Evolutionary conservation across 805 yeast species (phyloP), one percentile per base, ranked within the genome.

Genomic region (Wickerhamiella bombiphila): DNA sequence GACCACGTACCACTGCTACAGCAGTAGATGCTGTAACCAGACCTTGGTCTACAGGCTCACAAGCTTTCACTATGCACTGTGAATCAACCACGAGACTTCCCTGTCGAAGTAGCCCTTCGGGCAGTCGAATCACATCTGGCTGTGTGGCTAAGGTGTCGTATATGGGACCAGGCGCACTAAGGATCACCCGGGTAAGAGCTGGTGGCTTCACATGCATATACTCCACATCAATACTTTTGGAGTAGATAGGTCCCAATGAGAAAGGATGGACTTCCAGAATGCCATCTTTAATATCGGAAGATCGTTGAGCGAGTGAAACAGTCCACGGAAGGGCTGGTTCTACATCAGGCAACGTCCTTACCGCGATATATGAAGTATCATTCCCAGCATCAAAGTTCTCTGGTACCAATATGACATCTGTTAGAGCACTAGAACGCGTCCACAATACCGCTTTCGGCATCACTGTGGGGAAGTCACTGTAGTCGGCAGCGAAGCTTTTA

Each of bases 41-140:
- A 1, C 94, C 94, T 52, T 80, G 93, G 30, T 68, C 71, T 2
- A 72, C 65, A 0, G 93, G 93, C 47, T 80, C 93, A 52, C 83
- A 72, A 18, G 75, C 65, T 3, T 69, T 47, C 2, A 81, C 66
- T 5, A 50, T 49, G 16, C 79, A 79, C 43, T 66, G 65, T 15
- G 72, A 48, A 3, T 53, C 54, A 15, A 69, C 55, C 2, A 69
- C 55, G 5, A 47, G 36, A 42, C 68, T 72, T 18, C 67, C 69
- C 33, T 62, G 66, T 22, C 63, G 56, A 18, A 60, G 56, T 11
- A 63, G 53, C 13, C 26, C 26, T 2, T 54, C 47, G 33, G 63
- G 60, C 6, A 48, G 49, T 20, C 52, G 47, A 1, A 67, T 49
- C 30, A 59, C 54, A 13, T 50, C 50, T 22, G 53, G 50, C 18